A percentile compares a stretch with the other conserved stretches of the same genome.
These are phyloP conservation scores for Solanum sejunctum DNA, from an alignment of 257 asterid species.

Conservation along the genomic window DNA sequence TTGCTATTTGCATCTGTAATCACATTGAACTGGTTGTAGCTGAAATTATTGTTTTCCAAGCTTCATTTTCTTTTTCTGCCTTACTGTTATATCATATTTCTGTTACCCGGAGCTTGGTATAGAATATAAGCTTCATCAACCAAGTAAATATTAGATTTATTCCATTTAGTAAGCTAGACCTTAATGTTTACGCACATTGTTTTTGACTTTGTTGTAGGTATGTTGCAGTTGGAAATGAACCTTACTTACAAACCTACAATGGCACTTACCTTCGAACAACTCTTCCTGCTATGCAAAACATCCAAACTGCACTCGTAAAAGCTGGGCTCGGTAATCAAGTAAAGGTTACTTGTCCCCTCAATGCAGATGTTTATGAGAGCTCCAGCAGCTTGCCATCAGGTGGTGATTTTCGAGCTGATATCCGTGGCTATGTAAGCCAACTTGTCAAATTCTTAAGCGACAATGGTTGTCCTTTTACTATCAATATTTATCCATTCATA, in stretches of 20 bases:
- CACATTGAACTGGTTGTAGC: background rate
- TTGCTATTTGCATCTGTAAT: background rate
- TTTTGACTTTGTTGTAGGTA: slow-evolving; percentile 20
- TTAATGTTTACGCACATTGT: background rate
- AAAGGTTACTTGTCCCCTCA: slow-evolving; percentile 46
- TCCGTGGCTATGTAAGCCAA: slow-evolving; percentile 29
- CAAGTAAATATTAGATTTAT: background rate
- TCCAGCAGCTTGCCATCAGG: slow-evolving; percentile 28
- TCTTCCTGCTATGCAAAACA: slow-evolving; percentile 34
- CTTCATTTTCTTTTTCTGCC: background rate
- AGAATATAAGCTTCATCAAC: background rate
- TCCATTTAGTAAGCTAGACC: background rate
- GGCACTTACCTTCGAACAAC: slow-evolving; percentile 45
- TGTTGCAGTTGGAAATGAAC: slow-evolving; percentile 61
- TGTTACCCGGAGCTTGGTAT: background rate
- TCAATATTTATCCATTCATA: slow-evolving; percentile 59
- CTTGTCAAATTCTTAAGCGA: slow-evolving; percentile 32
- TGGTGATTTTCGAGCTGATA: slow-evolving; percentile 45
- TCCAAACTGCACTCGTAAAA: slow-evolving; percentile 37
- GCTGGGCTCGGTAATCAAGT: slow-evolving; percentile 32
- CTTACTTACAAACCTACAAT: slow-evolving; percentile 49
- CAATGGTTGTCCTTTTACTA: slow-evolving; percentile 39
- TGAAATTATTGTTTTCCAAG: background rate
- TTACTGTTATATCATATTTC: background rate
- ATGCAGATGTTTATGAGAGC: slow-evolving; percentile 41